phyloP scores from a whole-genome alignment of 805 yeast species.

The Cyberlindnera euphorbiae region DNA sequence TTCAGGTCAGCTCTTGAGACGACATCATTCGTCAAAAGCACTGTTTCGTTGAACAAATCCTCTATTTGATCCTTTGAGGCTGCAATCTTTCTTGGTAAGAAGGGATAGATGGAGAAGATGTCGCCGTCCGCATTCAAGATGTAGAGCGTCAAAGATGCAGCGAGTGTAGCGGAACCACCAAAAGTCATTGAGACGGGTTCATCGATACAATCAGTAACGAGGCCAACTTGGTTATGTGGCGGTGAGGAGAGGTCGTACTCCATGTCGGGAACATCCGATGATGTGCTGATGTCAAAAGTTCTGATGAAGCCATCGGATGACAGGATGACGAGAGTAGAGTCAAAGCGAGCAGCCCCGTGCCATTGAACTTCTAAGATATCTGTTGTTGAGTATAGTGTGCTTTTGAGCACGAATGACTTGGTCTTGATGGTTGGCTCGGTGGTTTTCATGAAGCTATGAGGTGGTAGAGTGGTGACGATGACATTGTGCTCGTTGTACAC shows the following conservation, averaged over 20 bases:
- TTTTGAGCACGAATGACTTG: conserved; percentile 27
- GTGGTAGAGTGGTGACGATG: conserved; percentile 31
- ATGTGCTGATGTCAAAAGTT: conserved; percentile 32
- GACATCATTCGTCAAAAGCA: conserved; percentile 25
- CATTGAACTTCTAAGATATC: conserved; percentile 37
- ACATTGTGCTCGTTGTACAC: conserved; percentile 31
- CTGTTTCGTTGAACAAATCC: conserved; percentile 31
- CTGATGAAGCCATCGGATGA: conserved; percentile 29
- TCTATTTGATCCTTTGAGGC: conserved; percentile 31
- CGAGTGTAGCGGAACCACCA: conserved; percentile 15
- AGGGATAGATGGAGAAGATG: conserved; percentile 59
- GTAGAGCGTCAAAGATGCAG: conserved; percentile 49
- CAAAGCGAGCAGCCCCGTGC: conserved; percentile 40
- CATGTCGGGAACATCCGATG: conserved; percentile 24
- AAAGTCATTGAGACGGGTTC: conserved; percentile 24
- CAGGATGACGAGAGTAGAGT: conserved; percentile 40
- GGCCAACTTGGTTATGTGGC: conserved; percentile 13
- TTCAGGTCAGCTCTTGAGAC: conserved; percentile 12
- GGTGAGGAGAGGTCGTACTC: conserved; percentile 19
- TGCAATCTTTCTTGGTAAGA: conserved; percentile 44
- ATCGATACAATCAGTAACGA: conserved; percentile 17
- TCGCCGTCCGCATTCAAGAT: conserved; percentile 53
- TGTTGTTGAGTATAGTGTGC: conserved; percentile 24
- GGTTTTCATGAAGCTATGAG: conserved; percentile 9
- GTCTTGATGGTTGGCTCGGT: conserved; percentile 1